Percentiles rank a stretch among this genome's conserved stretches.
phyloP scores from a whole-genome alignment of 2,329 filamentous ascomycete species.

The Huntiella bhutanensis region DNA sequence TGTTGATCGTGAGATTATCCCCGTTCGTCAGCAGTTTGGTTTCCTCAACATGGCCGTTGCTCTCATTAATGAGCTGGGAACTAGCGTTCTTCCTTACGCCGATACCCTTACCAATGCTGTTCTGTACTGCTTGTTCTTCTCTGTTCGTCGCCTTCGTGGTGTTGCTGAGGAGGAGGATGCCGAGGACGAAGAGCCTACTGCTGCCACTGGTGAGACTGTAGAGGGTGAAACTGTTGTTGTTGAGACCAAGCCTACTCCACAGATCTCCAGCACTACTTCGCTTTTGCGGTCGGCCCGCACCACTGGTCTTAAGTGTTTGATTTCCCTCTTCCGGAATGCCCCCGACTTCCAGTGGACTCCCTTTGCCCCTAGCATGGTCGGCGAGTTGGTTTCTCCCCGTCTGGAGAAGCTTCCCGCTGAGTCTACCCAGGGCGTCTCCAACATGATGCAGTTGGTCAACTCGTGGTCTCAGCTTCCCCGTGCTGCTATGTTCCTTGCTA shows the following conservation, averaged over 20 bases:
- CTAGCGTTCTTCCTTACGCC: slow-evolving; percentile 49
- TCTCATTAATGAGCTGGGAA: slow-evolving; percentile 68
- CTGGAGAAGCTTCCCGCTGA: slow-evolving; percentile 64
- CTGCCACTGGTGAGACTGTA: not conserved
- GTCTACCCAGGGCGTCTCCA: slow-evolving; percentile 77
- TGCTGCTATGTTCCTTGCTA: slow-evolving; percentile 46
- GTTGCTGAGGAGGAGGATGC: slow-evolving; percentile 21
- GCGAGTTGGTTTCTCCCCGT: slow-evolving; percentile 57
- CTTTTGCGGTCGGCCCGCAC: slow-evolving; percentile 48
- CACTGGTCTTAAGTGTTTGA: slow-evolving; percentile 65
- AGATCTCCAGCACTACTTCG: slow-evolving; percentile 27
- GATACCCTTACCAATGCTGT: slow-evolving; percentile 54
- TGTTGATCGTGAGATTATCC: slow-evolving; percentile 40
- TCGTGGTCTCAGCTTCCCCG: slow-evolving; percentile 56
- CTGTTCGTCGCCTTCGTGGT: slow-evolving; percentile 36
- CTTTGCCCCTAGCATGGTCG: slow-evolving; percentile 52
- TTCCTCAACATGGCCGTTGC: slow-evolving; percentile 81
- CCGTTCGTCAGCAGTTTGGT: slow-evolving; percentile 66
- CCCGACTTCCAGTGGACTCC: slow-evolving; percentile 50
- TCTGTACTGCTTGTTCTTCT: slow-evolving; percentile 60
- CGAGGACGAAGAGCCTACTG: slow-evolving; percentile 18
- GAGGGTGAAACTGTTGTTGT: slow-evolving; percentile 14
- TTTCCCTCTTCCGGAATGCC: slow-evolving; percentile 57
- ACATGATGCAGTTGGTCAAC: slow-evolving; percentile 58
- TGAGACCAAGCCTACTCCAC: slow-evolving; percentile 14